phyloP scores from a whole-genome alignment of 2,329 filamentous ascomycete genomes.

The Aspergillus phoenicis region DNA sequence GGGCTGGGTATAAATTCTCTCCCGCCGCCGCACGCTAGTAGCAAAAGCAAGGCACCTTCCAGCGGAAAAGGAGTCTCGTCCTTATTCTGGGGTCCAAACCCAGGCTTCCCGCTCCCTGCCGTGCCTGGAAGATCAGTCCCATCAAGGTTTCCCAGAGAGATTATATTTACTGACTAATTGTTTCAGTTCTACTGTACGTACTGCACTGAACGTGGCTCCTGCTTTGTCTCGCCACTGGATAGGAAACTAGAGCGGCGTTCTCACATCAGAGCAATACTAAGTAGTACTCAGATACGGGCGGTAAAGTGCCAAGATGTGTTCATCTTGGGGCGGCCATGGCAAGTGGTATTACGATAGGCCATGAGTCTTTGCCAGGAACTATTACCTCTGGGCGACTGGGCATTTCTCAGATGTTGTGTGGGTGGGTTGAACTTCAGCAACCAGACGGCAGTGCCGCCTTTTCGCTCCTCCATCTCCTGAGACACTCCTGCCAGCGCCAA shows the following conservation, averaged over 20 bases:
- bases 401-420: not conserved
- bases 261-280: not conserved
- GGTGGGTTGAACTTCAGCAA: not conserved
- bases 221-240: not conserved
- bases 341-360: not conserved
- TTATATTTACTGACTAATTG: not conserved
- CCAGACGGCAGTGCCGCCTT: not conserved
- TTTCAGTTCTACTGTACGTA: not conserved
- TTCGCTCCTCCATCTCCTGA: not conserved
- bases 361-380: not conserved
- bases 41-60: not conserved
- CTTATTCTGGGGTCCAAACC: not conserved
- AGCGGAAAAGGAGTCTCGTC: not conserved
- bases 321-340: not conserved
- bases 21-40: not conserved
- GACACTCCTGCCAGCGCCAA: not conserved
- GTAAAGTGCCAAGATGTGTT: not conserved
- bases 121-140: not conserved
- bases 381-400: too few species aligned
- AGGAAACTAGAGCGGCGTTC: not conserved
- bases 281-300: too few species aligned
- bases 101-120: slow-evolving; percentile 2
- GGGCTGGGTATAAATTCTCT: not conserved
- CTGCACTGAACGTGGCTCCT: not conserved
- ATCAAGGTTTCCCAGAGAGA: not conserved